Evolutionary conservation across 192 early-diverging fungal genomes (phyloP).

Genomic region (Entomortierella beljakovae): DNA sequence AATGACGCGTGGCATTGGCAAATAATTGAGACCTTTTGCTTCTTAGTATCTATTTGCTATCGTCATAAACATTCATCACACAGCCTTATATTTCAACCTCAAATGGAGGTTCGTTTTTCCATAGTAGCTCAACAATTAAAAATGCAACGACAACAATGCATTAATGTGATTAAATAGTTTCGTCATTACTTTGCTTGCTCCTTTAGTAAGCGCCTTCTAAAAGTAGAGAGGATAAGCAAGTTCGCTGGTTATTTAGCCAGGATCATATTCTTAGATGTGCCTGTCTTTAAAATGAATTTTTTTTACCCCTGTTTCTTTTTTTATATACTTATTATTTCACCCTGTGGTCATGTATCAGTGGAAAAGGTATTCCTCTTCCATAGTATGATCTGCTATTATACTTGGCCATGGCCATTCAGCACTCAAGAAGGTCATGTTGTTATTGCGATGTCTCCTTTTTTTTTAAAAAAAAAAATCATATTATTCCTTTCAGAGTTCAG

Average conservation of each 20-base stretch:
- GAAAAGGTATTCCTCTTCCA: not conserved
- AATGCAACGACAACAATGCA: not conserved
- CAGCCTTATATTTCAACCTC: too few relatives aligned
- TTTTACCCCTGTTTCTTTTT: conserved; percentile 10
- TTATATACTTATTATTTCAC: not conserved
- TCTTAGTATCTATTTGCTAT: too few relatives aligned
- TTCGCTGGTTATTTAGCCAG: not conserved
- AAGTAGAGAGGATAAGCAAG: not conserved
- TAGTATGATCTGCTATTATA: conserved; percentile 18
- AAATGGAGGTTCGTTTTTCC: too few relatives aligned
- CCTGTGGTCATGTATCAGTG: not conserved
- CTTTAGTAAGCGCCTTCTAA: not conserved
- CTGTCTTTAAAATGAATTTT: not conserved
- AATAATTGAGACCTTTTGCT: too few relatives aligned
- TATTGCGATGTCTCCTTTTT: conserved; percentile 7
- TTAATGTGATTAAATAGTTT: conserved; percentile 4
- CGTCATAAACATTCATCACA: too few relatives aligned
- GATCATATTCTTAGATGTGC: not conserved
- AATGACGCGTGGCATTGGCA: too few relatives aligned
- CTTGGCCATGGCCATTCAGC: conserved; percentile 19
- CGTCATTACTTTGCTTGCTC: conserved; percentile 14
- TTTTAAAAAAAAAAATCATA: conserved; percentile 1
- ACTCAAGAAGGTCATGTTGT: conserved; percentile 28
- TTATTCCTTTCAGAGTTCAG: conserved; percentile 12
- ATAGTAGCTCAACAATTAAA: too few relatives aligned